Percentiles rank a stretch among this genome's conserved stretches.
These are phyloP conservation scores for Spiromastix sp. DNA, from an alignment of 2,329 filamentous ascomycete species.

Conservation along the genomic window DNA sequence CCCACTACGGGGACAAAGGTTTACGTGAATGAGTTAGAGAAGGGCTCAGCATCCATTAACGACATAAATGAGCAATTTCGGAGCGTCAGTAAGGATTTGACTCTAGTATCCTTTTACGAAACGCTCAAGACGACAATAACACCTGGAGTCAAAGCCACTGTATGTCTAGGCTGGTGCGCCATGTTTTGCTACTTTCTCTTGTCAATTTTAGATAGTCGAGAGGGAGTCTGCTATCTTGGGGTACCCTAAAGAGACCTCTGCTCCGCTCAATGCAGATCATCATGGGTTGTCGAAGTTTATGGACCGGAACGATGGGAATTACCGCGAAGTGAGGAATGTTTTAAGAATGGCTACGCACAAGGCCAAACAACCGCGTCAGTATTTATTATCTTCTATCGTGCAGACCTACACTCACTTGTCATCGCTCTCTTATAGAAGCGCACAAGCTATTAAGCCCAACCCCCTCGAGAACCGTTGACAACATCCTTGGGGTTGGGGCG, in stretches of 20 bases:
- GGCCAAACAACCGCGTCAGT: slow-evolving; percentile 1
- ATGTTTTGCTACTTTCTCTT: neutral
- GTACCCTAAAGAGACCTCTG: slow-evolving; percentile 30
- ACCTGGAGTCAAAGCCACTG: slow-evolving; percentile 5
- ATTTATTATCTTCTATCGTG: no score
- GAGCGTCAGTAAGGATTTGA: slow-evolving; percentile 24
- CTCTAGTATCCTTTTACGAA: slow-evolving; percentile 38
- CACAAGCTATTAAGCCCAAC: neutral
- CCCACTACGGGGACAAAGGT: slow-evolving; percentile 20
- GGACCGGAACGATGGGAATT: slow-evolving; percentile 26
- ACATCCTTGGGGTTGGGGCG: slow-evolving; percentile 4
- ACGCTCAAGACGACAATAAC: slow-evolving; percentile 21
- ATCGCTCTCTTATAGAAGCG: no score
- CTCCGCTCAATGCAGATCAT: slow-evolving; percentile 30
- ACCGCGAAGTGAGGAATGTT: slow-evolving; percentile 13
- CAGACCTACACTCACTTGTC: no score
- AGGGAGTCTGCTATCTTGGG: slow-evolving; percentile 34
- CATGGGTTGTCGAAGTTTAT: slow-evolving; percentile 31
- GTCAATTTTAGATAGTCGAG: slow-evolving; percentile 16
- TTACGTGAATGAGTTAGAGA: slow-evolving; percentile 29
- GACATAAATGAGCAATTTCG: slow-evolving; percentile 37
- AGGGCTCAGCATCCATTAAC: slow-evolving; percentile 24
- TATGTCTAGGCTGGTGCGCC: neutral
- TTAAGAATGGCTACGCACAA: slow-evolving; percentile 4
- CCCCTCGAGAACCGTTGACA: slow-evolving; percentile 8